These are phyloP conservation scores for Neostapfia colusana DNA, from an alignment of 176 grass and related monocot species.

Conservation along the genomic window DNA sequence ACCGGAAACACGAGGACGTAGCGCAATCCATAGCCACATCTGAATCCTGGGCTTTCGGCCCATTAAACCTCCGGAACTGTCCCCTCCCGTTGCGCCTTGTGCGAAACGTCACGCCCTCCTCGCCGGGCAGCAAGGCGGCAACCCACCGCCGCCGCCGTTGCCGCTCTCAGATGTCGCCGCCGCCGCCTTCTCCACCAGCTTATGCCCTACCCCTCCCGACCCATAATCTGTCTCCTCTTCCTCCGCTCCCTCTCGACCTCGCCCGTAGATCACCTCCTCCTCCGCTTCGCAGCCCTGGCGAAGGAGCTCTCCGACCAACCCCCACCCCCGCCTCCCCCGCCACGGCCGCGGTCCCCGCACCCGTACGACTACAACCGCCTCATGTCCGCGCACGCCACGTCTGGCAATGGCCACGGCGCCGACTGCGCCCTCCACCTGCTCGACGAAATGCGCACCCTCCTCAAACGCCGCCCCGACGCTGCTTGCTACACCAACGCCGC, in stretches of 20 bases:
- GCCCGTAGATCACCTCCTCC: slow-evolving; percentile 35
- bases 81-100: slow-evolving; percentile 23
- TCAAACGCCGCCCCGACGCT: slow-evolving; percentile 57
- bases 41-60: slow-evolving; percentile 7
- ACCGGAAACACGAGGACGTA: not conserved
- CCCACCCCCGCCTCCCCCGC: slow-evolving; percentile 22
- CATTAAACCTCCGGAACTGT: slow-evolving; percentile 1
- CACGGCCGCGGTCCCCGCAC: slow-evolving; percentile 59
- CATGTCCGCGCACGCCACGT: slow-evolving; percentile 56
- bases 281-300: slow-evolving; percentile 60
- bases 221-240: slow-evolving; percentile 21
- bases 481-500: slow-evolving; percentile 76
- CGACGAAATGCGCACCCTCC: slow-evolving; percentile 73
- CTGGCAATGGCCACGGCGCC: not conserved
- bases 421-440: slow-evolving; percentile 68
- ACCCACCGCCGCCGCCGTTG: slow-evolving; percentile 6
- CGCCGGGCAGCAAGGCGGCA: slow-evolving; percentile 34
- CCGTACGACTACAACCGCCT: slow-evolving; percentile 81
- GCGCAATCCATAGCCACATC: not conserved
- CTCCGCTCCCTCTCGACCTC: slow-evolving; percentile 29
- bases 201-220: slow-evolving; percentile 37
- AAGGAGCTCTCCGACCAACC: slow-evolving; percentile 55
- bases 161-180: slow-evolving; percentile 49
- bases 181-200: slow-evolving; percentile 11
- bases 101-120: slow-evolving; percentile 13